These are phyloP conservation scores for Volvox reticuliferus DNA, from an alignment of 139 green algal species.

Conservation along the genomic window DNA sequence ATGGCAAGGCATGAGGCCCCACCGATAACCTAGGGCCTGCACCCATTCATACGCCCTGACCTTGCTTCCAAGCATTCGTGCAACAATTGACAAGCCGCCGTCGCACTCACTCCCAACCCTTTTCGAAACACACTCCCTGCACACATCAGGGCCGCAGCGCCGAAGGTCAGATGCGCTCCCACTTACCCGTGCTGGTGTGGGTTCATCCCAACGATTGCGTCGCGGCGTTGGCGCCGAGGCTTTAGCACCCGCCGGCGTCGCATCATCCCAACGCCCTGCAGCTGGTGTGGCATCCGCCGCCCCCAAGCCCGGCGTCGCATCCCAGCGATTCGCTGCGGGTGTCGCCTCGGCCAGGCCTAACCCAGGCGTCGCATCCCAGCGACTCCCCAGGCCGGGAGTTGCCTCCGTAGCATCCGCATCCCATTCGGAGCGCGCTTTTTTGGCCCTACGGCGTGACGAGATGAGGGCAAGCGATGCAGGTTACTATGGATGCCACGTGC, in stretches of 20 bases:
- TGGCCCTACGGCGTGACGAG: slow-evolving; percentile 60
- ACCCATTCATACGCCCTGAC: too few species aligned
- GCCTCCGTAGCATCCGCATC: slow-evolving; percentile 80
- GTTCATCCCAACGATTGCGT: slow-evolving; percentile 84
- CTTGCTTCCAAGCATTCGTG: too few species aligned
- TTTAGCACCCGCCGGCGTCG: slow-evolving; percentile 55
- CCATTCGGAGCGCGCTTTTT: slow-evolving; percentile 83
- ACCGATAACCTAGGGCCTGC: too few species aligned
- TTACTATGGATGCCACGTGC: too few species aligned
- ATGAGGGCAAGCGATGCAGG: neutral
- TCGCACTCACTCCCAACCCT: too few species aligned
- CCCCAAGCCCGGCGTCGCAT: slow-evolving; percentile 74
- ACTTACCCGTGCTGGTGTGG: slow-evolving; percentile 60
- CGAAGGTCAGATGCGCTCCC: neutral
- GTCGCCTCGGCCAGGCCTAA: slow-evolving; percentile 53
- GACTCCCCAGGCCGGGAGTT: slow-evolving; percentile 73
- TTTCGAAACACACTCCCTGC: too few species aligned
- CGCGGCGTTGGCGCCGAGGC: slow-evolving; percentile 53
- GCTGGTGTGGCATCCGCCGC: slow-evolving; percentile 33
- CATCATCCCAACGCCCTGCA: slow-evolving; percentile 73
- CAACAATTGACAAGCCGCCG: too few species aligned
- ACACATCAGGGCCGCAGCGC: neutral
- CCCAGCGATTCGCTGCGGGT: slow-evolving; percentile 76
- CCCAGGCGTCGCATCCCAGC: slow-evolving; percentile 89
- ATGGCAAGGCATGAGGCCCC: too few species aligned